Evolutionary conservation across 2,329 filamentous ascomycete species (phyloP).

Genomic region (Tolypocladium ophioglossoides): DNA sequence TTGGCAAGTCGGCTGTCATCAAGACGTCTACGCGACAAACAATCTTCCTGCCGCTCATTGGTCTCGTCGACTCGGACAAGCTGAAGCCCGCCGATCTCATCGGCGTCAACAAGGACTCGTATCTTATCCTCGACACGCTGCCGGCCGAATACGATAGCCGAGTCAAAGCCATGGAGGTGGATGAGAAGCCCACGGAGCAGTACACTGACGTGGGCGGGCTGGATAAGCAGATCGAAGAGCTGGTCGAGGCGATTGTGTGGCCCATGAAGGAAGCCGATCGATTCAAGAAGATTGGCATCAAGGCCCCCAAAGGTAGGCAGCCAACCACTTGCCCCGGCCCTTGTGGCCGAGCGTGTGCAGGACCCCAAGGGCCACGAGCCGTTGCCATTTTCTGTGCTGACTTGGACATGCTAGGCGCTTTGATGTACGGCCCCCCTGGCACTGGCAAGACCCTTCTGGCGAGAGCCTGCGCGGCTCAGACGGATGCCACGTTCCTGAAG

Average conservation of each 20-base stretch:
- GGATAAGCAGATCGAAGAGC: constrained; percentile 98
- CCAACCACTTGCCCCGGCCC: background rate
- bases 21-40: constrained; percentile 98
- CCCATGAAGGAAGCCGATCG: constrained; percentile 99
- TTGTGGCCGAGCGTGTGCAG: background rate
- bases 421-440: constrained; percentile 94
- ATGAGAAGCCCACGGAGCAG: constrained; percentile 98
- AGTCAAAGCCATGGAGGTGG: constrained; percentile 99
- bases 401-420: constrained; percentile 51
- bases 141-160: constrained; percentile 97
- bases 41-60: constrained; percentile 95
- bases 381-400: background rate
- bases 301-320: constrained; percentile 82
- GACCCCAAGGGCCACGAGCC: background rate
- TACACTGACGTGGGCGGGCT: constrained; percentile 96
- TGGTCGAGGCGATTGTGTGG: constrained; percentile 98
- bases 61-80: constrained; percentile 88
- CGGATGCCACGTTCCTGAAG: constrained; percentile 97
- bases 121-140: constrained; percentile 90
- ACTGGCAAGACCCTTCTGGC: constrained; percentile 89
- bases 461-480: constrained; percentile 92
- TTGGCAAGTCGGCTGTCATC: constrained; percentile 97
- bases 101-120: constrained; percentile 98
- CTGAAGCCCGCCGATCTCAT: constrained; percentile 95
- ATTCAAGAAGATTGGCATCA: constrained; percentile 99